Base-by-base conservation (phyloP, 73 alveolate genomes). In the Effrenium voratum region DNA sequence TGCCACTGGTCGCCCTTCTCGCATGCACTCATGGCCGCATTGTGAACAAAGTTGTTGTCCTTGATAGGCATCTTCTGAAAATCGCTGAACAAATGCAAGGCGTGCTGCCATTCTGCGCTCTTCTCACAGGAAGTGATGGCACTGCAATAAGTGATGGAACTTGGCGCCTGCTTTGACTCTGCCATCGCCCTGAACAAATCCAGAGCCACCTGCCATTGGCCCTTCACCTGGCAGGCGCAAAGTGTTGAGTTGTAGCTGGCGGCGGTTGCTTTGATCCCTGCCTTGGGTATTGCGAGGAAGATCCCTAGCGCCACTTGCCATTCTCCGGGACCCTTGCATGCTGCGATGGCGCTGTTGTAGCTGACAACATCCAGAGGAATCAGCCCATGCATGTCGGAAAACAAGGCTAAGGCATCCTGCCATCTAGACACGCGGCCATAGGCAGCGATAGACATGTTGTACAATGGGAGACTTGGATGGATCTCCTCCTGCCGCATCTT, bases 1-100 rank as follows among this genome's bases (percentile, higher is more conserved):
- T 76, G 87, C 87, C 87, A 76, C 36, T 76, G 87, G 60, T 43
- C 44, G 60, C 87, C 87, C 59, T 76, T 76, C 40, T 76, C 60
- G 28, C 87, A 76, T 41, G 87, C 87, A 76, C 60, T 43, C 60
- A 76, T 76, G 60, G 40, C 40, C 60, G 87, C 40, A 43, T 55
- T 43, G 40, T 76, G 44, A 43, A 59, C 87, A 76, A 76, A 43
- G 40, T 76, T 59, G 44, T 76, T 76, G 60, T 24, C 19, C 44
- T 76, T 59, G 22, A 76, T 43, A 38, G 40, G 40, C 87, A 76
- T 16, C 26, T 2, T 43, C 41, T 43, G 59, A 55, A 76, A 43
- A 40, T 76, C 28, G 5, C 40, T 43, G 59, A 76, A 76, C 87
- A 76, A 76, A 55, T 76, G 87, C 40, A 41, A 76, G 16, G 87